Evolutionary conservation across 495 filamentous ascomycete genomes (phyloP).

Genomic region (Xylaria longipes): DNA sequence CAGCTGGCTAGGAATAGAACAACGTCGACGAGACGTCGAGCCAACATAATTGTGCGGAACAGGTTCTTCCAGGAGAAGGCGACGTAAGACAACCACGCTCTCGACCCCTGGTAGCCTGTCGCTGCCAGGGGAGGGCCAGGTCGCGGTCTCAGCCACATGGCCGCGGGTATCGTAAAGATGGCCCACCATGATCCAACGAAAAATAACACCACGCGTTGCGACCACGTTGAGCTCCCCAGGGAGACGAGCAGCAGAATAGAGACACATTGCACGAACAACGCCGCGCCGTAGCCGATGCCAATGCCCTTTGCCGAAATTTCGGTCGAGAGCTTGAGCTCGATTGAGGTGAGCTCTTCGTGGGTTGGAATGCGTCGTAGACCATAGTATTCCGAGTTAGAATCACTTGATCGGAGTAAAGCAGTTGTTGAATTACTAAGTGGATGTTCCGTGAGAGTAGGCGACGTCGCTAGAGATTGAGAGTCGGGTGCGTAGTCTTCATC

Average conservation of each 20-base stretch:
- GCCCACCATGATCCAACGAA: slow-evolving; percentile 95
- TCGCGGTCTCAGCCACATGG: slow-evolving; percentile 86
- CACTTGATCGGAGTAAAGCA: slow-evolving; percentile 46
- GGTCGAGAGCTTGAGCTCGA: slow-evolving; percentile 77
- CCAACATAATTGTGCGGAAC: slow-evolving; percentile 77
- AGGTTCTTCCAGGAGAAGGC: slow-evolving; percentile 84
- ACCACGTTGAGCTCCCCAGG: slow-evolving; percentile 76
- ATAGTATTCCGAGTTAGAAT: slow-evolving; percentile 39
- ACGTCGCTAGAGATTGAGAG: slow-evolving; percentile 34
- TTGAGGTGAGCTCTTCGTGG: slow-evolving; percentile 59
- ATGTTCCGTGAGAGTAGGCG: slow-evolving; percentile 33
- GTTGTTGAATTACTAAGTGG: slow-evolving; percentile 51
- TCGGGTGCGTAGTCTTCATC: slow-evolving; percentile 24
- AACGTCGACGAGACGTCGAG: slow-evolving; percentile 82
- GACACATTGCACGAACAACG: slow-evolving; percentile 77
- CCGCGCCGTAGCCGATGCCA: slow-evolving; percentile 87
- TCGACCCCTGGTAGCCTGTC: slow-evolving; percentile 32
- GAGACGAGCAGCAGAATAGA: slow-evolving; percentile 73
- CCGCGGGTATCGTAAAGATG: slow-evolving; percentile 85
- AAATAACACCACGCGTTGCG: slow-evolving; percentile 82
- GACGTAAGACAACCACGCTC: slow-evolving; percentile 66
- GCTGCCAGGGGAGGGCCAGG: slow-evolving; percentile 80
- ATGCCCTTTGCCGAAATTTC: slow-evolving; percentile 89
- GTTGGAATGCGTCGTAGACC: slow-evolving; percentile 44
- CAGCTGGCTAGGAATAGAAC: slow-evolving; percentile 87